These are phyloP conservation scores for Trametes punicea DNA, from an alignment of 768 basidiomycete species.

Conservation along the genomic window DNA sequence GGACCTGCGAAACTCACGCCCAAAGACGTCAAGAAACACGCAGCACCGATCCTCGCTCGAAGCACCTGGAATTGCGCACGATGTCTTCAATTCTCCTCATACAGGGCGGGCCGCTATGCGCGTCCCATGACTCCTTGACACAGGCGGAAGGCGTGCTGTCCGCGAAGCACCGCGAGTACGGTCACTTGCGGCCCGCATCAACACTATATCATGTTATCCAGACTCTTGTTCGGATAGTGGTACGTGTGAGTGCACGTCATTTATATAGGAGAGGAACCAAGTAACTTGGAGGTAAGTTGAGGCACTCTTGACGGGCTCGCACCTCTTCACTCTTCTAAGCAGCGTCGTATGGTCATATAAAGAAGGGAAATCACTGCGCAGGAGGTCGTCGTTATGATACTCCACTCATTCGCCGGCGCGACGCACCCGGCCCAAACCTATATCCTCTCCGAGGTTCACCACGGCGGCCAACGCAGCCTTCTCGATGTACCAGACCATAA, in stretches of 20 bases:
- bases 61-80: not conserved
- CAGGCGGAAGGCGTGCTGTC: not conserved
- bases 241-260: not conserved
- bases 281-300: not conserved
- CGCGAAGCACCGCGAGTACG: not conserved
- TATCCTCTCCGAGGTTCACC: too few species aligned
- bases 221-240: not conserved
- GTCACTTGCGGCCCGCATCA: not conserved
- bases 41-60: slow-evolving; percentile 12
- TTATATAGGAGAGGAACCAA: not conserved
- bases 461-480: not conserved
- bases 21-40: not conserved
- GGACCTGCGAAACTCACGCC: not conserved
- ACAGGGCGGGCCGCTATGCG: not conserved
- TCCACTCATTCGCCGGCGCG: too few species aligned
- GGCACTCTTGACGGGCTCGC: too few species aligned
- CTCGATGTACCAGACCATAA: not conserved
- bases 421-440: too few species aligned
- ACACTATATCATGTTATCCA: not conserved
- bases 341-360: too few species aligned
- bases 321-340: too few species aligned
- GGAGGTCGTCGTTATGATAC: too few species aligned
- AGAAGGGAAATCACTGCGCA: too few species aligned
- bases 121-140: slow-evolving; percentile 4
- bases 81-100: not conserved